Percentiles rank a stretch among this genome's conserved stretches.
These are phyloP conservation scores for Fusarium sp. DNA, from an alignment of 2,329 filamentous ascomycete genomes.

Conservation along the genomic window DNA sequence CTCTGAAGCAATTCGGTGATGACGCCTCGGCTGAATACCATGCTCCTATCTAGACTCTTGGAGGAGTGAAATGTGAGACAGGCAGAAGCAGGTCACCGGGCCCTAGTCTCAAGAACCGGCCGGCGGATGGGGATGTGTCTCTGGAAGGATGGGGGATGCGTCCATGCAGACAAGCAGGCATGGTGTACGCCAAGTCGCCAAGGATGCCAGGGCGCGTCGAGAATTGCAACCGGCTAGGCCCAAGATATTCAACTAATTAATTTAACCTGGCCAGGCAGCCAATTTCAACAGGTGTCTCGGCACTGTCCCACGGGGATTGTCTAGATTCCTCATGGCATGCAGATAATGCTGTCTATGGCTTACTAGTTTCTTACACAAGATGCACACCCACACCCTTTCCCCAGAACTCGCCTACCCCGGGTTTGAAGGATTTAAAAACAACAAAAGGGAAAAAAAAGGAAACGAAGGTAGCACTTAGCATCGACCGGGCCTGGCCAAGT, in stretches of 20 bases:
- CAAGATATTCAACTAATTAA: neutral
- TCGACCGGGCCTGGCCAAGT: conserved; percentile 14
- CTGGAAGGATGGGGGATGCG: neutral
- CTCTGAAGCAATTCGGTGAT: neutral
- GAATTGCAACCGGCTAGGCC: neutral
- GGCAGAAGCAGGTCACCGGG: neutral
- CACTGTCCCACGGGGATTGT: neutral
- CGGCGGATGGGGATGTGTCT: neutral
- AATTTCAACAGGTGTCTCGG: neutral
- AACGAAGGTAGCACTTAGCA: neutral
- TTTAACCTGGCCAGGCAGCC: neutral
- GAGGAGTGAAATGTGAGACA: neutral
- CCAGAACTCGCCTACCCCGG: conserved; percentile 6
- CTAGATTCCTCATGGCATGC: neutral
- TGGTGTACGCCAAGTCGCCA: neutral
- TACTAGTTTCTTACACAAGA: neutral
- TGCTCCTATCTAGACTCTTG: neutral
- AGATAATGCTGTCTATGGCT: neutral
- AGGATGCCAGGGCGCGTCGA: neutral
- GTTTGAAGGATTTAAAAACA: neutral
- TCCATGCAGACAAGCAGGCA: neutral
- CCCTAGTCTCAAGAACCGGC: neutral
- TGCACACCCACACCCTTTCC: neutral
- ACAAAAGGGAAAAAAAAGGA: neutral
- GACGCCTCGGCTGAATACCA: neutral